Evolutionary conservation across 177 flowering plant genomes (phyloP).

Genomic region (Vitis hybrid): DNA sequence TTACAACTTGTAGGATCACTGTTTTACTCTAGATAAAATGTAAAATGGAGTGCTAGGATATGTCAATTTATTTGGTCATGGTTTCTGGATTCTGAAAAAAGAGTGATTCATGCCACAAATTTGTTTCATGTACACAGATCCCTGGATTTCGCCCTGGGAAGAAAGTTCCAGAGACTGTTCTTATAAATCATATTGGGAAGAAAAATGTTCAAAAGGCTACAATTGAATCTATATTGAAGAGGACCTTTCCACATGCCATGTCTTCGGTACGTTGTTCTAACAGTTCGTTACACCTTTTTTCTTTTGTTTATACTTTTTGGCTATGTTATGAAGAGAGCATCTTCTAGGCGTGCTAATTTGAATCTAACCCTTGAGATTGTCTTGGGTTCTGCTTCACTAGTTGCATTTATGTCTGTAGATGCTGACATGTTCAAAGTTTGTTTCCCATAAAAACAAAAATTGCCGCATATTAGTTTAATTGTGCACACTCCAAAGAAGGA

Average conservation of each 20-base stretch:
- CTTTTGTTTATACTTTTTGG: not conserved
- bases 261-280: slow-evolving; percentile 53
- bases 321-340: not conserved
- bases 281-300: not conserved
- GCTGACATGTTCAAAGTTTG: too few species aligned
- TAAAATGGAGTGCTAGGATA: too few species aligned
- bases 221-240: slow-evolving; percentile 74
- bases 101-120: not conserved
- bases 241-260: slow-evolving; percentile 93
- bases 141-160: slow-evolving; percentile 97
- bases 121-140: slow-evolving; percentile 39
- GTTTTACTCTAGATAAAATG: too few species aligned
- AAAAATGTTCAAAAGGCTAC: slow-evolving; percentile 58
- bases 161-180: slow-evolving; percentile 77
- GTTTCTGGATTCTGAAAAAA: not conserved
- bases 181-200: slow-evolving; percentile 65
- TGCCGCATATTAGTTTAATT: too few species aligned
- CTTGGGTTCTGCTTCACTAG: too few species aligned
- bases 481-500: too few species aligned
- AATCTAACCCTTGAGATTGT: too few species aligned
- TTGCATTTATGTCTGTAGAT: too few species aligned
- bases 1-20: too few species aligned
- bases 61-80: not conserved
- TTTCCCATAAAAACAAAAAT: too few species aligned
- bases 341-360: too few species aligned